Evolutionary conservation across 2,329 filamentous ascomycete species (phyloP), one percentile per base, ranked within the genome.

Genomic region (Alternaria triticina): DNA sequence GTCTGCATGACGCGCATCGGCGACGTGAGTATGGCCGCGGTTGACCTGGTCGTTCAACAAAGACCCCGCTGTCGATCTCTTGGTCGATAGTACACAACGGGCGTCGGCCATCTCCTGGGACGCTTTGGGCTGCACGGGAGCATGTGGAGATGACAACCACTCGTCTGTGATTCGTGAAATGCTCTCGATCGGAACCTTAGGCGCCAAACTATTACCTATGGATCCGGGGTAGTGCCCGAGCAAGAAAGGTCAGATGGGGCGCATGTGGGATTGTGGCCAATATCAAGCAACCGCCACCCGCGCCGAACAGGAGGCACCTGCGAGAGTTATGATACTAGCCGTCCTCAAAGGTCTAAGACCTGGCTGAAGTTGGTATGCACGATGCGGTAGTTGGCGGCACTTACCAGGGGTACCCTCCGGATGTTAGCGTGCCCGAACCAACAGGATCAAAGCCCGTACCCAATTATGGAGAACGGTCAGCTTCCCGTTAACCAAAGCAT

Each of bases 41-140:
- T 40, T 27, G 22, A 58, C 28, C 49, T 23, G 30, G 20, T 25
- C 36, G 49, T 33, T 52, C 17, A 23, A 52, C 49, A 36, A 8
- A 54, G 27, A 51, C 46, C 55, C 55, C 45, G 46, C 55, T 44
- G 45, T 44, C 33, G 55, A 58, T 51, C 55, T 51, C 54, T 50
- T 50, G 25, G 20, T 57, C 27, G 23, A 50, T 57, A 57, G 55
- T 49, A 25, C 23, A 36, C 44, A 33, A 20, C 55, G 23, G 40
- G 30, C 33, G 45, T 7, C 30, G 45, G 28, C 28, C 55, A 47
- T 58, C 13, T 56, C 43, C 43, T 47, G 6, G 5, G 8, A 56
- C 54, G 13, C 43, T 46, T 30, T 33, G n/a, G 17, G 25, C 10
- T 25, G 17, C 45, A 6, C 22, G 45, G 20, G 17, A 27, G 2